Evolutionary conservation across 331 rosid species (phyloP).

Genomic region (Phaseolus coccineus): DNA sequence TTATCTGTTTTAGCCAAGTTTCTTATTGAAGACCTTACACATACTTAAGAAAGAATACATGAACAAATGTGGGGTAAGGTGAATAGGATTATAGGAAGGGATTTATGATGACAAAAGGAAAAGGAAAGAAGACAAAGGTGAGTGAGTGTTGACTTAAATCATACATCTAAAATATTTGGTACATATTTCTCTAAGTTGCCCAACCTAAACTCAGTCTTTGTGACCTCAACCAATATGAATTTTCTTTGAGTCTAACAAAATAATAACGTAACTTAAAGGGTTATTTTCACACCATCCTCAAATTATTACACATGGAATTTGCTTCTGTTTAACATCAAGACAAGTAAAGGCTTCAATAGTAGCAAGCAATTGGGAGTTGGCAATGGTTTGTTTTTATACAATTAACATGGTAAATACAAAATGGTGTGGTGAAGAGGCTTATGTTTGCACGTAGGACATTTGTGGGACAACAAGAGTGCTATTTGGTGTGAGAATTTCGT

Average conservation of each 20-base stretch:
- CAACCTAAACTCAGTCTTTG: slow-evolving; percentile 24
- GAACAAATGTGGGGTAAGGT: slow-evolving; percentile 22
- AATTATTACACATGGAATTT: slow-evolving; percentile 9
- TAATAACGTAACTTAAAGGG: not conserved
- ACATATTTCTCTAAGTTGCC: slow-evolving; percentile 30
- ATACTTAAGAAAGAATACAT: not conserved
- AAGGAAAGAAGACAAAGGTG: slow-evolving; percentile 28
- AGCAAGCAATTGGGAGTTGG: not conserved
- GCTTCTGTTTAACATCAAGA: too few relatives aligned
- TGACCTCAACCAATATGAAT: slow-evolving; percentile 23
- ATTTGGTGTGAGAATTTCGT: not conserved
- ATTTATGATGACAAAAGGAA: slow-evolving; percentile 27
- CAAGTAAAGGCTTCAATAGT: not conserved
- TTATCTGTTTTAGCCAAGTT: not conserved
- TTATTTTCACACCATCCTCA: slow-evolving; percentile 21
- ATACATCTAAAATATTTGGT: slow-evolving; percentile 16
- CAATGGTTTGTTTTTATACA: not conserved
- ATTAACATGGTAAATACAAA: not conserved
- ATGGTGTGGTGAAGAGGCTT: not conserved
- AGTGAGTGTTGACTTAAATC: not conserved
- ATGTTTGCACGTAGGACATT: not conserved
- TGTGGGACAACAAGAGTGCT: slow-evolving; percentile 7
- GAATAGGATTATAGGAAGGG: slow-evolving; percentile 10
- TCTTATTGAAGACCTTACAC: not conserved
- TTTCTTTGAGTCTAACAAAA: slow-evolving; percentile 29